These are phyloP conservation scores for bread wheat (Triticum aestivum) DNA, from an alignment of 176 grass and related monocot species.

Conservation along the genomic window IWGSC_CS_RefSeq_v2.1 NC_057804.1:30014579-30015078, in stretches of 20 bases:
- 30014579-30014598: background rate
- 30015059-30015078: background rate
- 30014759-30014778: slow-evolving; percentile 63
- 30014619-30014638: background rate
- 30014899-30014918: slow-evolving; percentile 22
- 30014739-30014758: slow-evolving; percentile 48
- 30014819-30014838: slow-evolving; percentile 35
- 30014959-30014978: background rate
- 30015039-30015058: background rate
- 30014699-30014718: slow-evolving; percentile 69
- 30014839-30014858: slow-evolving; percentile 22
- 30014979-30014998: background rate
- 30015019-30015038: background rate
- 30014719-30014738: slow-evolving; percentile 34
- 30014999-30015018: too few species aligned
- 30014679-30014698: slow-evolving; percentile 61
- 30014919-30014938: background rate
- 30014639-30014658: background rate
- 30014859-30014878: background rate
- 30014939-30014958: background rate
- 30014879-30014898: slow-evolving; percentile 23
- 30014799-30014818: slow-evolving; percentile 55
- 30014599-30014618: background rate
- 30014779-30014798: slow-evolving; percentile 76
- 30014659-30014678: background rate